Base-by-base conservation (phyloP, 2,329 filamentous ascomycete genomes). In the Colletotrichum sp. region DNA sequence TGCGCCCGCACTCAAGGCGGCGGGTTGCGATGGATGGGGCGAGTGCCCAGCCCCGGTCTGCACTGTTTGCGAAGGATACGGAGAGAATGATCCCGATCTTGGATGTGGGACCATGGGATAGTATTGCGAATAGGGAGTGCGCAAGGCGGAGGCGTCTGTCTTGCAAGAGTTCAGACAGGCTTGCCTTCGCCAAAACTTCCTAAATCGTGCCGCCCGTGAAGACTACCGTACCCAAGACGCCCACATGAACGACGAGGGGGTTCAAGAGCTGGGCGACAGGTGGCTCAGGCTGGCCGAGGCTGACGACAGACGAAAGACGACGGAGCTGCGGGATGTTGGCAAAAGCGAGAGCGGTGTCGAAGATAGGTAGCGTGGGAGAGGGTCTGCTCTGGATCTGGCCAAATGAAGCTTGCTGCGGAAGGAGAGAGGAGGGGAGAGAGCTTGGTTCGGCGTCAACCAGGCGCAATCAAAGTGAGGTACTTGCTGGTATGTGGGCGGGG, bases 21-120 rank as follows among this genome's bases (percentile, higher is more conserved):
- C 89, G 82, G 88, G 82, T 83, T 92, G 90, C 80, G 90, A 90
- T 80, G 89, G 88, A 85, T 91, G 89, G 67, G 90, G 88, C 77
- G 90, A 90, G 83, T 91, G 88, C 82, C 86, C 87, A 79, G 85
- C 84, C 84, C 89, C 89, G 82, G 89, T 91, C 83, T 91, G 89
- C 79, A 91, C 85, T 82, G 87, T 87, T 83, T 91, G 88, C 80
- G 88, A 87, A 87, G 89, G 89, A 87, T 88, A 90, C 86, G 90
- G 90, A 84, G 91, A 91, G 85, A 92, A 92, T 84, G 90, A 91
- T 90, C 90, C 91, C 88, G 90, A 87, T 89, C 90, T 88, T 86
- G 89, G 87, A 87, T 86, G 88, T 86, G 89, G 88, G 88, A 90
- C 89, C 89, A 91, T 91, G 89, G 87, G 84, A 77, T 70, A 69